Evolutionary conservation across 805 yeast genomes (phyloP), one percentile per base, ranked within the genome.

Genomic region (Pichia gijzeniarum): DNA sequence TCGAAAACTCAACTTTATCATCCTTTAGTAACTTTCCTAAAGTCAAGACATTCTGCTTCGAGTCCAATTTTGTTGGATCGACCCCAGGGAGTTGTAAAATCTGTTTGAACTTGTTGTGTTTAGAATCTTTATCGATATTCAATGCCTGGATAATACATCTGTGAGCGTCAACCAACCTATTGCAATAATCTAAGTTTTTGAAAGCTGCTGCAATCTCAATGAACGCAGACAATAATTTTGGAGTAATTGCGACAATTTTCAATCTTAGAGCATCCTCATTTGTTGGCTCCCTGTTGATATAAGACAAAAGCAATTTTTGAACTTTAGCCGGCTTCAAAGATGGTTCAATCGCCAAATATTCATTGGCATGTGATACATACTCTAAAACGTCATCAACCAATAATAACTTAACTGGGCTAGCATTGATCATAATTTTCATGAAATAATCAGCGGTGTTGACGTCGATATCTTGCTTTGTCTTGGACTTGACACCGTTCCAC

Each of bases 401-500:
- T 31, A 83, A 68, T 36, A 79, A 67, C 52, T 77, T 80, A 20
- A 85, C 76, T 10, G 93, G 91, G 58, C 79, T 80, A 59, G 75
- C 76, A 65, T 88, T 90, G 49, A 87, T 74, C 59, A 88, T 65
- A 51, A 76, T 73, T 55, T 85, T 82, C 38, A 86, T 80, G 58
- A 85, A 86, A 45, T 70, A 60, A 3, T 85, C 76, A 5, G 99
- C 96, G n/a, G 98, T 85, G 22, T 78, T 76, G 41, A 84, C 80
- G 53, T 85, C 86, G 48, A 93, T 71, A 4, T 96, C 96, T 54
- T 78, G 79, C 55, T 82, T 85, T 22, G 96, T 93, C 58, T 79
- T 80, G 3, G 83, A 69, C 60, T 83, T 85, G 43, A 88, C 87
- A 44, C 78, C 80, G 38, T 71, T 70, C 99, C 99, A 93, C 96